Evolutionary conservation across 257 asterid species (phyloP).

Genomic region (Gentiana macrophylla): DNA sequence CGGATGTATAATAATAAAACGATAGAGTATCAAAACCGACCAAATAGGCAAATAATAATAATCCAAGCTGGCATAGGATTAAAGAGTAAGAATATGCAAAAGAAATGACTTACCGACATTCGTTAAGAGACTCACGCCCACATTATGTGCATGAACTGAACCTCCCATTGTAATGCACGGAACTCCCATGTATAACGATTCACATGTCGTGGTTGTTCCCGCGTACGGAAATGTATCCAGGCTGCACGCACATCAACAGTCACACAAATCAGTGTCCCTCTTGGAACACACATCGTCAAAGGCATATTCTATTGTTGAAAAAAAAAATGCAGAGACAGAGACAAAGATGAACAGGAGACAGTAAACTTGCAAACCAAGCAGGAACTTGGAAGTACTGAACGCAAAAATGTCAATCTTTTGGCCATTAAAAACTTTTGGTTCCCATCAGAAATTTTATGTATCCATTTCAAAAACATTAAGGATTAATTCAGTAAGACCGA

Average conservation of each 20-base stretch:
- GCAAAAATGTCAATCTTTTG: too few species aligned
- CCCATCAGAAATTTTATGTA: too few species aligned
- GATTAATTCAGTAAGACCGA: too few species aligned
- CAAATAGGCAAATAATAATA: background rate
- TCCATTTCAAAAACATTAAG: too few species aligned
- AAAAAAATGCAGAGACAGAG: too few species aligned
- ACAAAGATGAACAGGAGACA: too few species aligned
- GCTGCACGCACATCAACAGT: conserved; percentile 21
- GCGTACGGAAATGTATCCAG: conserved; percentile 99
- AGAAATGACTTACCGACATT: conserved; percentile 59
- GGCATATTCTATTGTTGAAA: too few species aligned
- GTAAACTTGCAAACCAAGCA: too few species aligned
- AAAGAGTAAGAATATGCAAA: background rate
- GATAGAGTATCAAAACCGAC: background rate
- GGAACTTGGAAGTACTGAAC: too few species aligned
- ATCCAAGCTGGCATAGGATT: conserved; percentile 5
- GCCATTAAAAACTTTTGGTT: too few species aligned
- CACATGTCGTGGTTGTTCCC: conserved; percentile 98
- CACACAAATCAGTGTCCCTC: too few species aligned
- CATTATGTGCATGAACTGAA: conserved; percentile 90
- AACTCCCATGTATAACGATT: conserved; percentile 97
- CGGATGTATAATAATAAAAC: background rate
- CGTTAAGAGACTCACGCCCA: conserved; percentile 81
- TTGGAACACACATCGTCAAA: too few species aligned
- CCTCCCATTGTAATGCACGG: conserved; percentile 99